Evolutionary conservation across 768 basidiomycete species (phyloP).

Genomic region (Holtermannia corniformis): DNA sequence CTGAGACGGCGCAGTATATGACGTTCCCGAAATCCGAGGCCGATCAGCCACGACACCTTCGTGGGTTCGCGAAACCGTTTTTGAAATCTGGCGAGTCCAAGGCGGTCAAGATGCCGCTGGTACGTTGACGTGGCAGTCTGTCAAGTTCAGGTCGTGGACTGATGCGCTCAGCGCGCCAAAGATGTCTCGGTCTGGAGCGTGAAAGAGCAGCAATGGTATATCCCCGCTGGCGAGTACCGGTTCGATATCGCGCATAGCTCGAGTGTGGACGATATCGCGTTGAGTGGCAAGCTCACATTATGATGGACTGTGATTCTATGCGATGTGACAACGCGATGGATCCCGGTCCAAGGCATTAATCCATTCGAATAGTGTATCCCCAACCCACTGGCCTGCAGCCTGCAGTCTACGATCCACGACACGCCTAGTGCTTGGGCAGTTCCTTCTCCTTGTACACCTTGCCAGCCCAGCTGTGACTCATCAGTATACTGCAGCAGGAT

Average conservation of each 20-base stretch:
- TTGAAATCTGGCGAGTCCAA: conserved; percentile 23
- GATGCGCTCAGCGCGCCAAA: conserved; percentile 26
- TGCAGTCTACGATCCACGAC: neutral
- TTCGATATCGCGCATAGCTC: conserved; percentile 51
- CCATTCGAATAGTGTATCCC: neutral
- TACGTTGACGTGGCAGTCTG: conserved; percentile 7
- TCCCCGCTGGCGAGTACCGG: conserved; percentile 54
- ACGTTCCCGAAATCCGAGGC: conserved; percentile 25
- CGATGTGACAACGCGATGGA: too few species aligned
- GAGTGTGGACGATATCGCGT: neutral
- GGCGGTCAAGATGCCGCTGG: conserved; percentile 31
- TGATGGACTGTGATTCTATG: too few species aligned
- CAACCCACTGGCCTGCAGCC: neutral
- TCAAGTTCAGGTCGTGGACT: conserved; percentile 3
- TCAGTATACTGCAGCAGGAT: neutral
- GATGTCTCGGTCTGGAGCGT: conserved; percentile 58
- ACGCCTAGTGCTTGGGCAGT: conserved; percentile 18
- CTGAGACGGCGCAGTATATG: conserved; percentile 26
- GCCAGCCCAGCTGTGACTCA: conserved; percentile 41
- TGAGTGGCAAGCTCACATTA: neutral
- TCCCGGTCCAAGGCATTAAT: too few species aligned
- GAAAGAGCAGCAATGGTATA: conserved; percentile 63
- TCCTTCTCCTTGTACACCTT: conserved; percentile 45
- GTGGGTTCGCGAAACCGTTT: conserved; percentile 38
- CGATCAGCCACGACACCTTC: conserved; percentile 37